Evolutionary conservation across 2,329 filamentous ascomycete species (phyloP).

Genomic region (Metarhizium sp.): DNA sequence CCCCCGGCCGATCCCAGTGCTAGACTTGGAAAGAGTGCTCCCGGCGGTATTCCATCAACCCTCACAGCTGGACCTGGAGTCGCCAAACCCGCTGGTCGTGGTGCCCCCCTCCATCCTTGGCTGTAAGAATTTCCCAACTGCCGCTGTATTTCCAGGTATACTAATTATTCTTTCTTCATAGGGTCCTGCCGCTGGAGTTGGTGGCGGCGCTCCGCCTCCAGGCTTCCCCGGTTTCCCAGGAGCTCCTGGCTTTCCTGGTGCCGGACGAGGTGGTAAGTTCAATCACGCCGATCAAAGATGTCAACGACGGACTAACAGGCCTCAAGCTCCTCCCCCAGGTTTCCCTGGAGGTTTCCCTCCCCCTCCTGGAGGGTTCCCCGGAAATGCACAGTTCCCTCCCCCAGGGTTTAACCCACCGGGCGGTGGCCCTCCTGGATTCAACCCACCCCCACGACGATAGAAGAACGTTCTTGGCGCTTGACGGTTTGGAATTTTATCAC

Average conservation of each 20-base stretch:
- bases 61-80: constrained; percentile 81
- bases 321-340: constrained; percentile 36
- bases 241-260: constrained; percentile 34
- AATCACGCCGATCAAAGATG: neutral
- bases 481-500: constrained; percentile 13
- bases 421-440: constrained; percentile 53
- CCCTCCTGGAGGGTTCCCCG: constrained; percentile 33
- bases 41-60: constrained; percentile 59
- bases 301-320: constrained; percentile 20
- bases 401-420: constrained; percentile 20
- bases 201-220: constrained; percentile 57
- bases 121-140: constrained; percentile 37
- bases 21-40: constrained; percentile 68
- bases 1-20: constrained; percentile 89
- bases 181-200: constrained; percentile 81
- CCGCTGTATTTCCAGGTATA: neutral
- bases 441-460: constrained; percentile 58
- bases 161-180: constrained; percentile 20
- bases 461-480: constrained; percentile 15
- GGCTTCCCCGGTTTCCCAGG: constrained; percentile 46
- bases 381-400: constrained; percentile 9
- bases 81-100: constrained; percentile 81
- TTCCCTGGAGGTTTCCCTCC: constrained; percentile 41
- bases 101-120: constrained; percentile 62
- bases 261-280: constrained; percentile 46